Conservation (phyloP, 441 rosid genomes). For the Populus hybrid region DNA sequence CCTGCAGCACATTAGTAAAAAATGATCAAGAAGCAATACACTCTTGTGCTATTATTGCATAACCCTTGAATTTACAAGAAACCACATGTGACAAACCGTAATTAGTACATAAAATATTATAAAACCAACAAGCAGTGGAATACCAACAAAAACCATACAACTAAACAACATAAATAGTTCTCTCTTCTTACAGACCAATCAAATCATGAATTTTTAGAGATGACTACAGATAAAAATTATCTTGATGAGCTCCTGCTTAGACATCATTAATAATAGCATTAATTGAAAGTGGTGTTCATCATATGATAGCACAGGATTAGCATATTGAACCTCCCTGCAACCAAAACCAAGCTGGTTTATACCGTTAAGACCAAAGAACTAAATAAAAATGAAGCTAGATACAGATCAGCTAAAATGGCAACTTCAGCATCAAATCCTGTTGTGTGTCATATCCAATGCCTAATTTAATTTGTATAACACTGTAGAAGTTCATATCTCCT, state of each 20-base stretch:
- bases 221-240: background rate
- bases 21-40: conserved; percentile 9
- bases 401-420: background rate
- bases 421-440: background rate
- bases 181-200: background rate
- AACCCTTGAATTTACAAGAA: background rate
- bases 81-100: background rate
- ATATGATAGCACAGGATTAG: background rate
- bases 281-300: background rate
- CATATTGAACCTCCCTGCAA: background rate
- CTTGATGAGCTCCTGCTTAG: background rate
- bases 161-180: background rate
- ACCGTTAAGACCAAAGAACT: background rate
- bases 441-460: background rate
- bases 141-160: background rate
- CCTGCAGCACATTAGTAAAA: conserved; percentile 35
- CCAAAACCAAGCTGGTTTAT: background rate
- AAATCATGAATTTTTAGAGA: background rate
- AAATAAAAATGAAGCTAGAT: background rate
- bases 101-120: background rate
- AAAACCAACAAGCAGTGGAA: background rate
- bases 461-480: background rate
- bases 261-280: background rate
- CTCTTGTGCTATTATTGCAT: background rate
- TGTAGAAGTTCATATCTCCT: background rate